A percentile compares a stretch with the other conserved stretches of the same genome.
Evolutionary conservation across 257 asterid genomes (phyloP).

Genomic region (Forsythia suspensa): DNA sequence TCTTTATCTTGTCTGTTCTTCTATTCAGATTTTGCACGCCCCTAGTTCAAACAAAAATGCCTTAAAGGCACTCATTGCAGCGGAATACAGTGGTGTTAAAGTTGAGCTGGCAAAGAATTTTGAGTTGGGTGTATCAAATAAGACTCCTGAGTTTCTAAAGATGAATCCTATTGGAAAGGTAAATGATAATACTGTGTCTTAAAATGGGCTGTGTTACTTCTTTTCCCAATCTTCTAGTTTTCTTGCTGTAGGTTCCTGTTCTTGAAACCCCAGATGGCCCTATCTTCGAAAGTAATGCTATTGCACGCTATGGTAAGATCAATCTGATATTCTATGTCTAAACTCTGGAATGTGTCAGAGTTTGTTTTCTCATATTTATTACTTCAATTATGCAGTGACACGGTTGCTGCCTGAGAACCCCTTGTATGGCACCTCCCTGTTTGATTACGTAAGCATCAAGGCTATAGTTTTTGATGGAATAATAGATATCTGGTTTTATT

Average conservation of each 20-base stretch:
- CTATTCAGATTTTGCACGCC: conserved; percentile 55
- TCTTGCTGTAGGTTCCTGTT: conserved; percentile 61
- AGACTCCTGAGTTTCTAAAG: conserved; percentile 70
- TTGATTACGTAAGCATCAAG: conserved; percentile 53
- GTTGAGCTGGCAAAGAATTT: conserved; percentile 59
- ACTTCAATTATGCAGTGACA: conserved; percentile 39
- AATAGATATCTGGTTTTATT: background rate
- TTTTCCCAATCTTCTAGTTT: background rate
- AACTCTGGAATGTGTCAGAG: background rate
- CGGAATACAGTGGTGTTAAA: conserved; percentile 62
- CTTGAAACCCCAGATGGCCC: conserved; percentile 88
- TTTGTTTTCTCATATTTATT: conserved; percentile 16
- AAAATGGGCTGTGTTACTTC: background rate
- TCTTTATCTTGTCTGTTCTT: conserved; percentile 11
- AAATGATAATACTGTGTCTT: background rate
- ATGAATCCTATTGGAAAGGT: conserved; percentile 92
- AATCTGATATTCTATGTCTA: background rate
- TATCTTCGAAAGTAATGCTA: conserved; percentile 79
- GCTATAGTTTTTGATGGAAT: background rate
- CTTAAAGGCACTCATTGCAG: conserved; percentile 57
- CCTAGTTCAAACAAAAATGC: conserved; percentile 47
- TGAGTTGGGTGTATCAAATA: conserved; percentile 69
- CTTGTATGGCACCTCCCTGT: conserved; percentile 63
- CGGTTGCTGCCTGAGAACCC: conserved; percentile 54
- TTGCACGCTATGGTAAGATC: conserved; percentile 74